phyloP scores from a whole-genome alignment of 495 filamentous ascomycete species.

The Penicillium goetzii region DNA sequence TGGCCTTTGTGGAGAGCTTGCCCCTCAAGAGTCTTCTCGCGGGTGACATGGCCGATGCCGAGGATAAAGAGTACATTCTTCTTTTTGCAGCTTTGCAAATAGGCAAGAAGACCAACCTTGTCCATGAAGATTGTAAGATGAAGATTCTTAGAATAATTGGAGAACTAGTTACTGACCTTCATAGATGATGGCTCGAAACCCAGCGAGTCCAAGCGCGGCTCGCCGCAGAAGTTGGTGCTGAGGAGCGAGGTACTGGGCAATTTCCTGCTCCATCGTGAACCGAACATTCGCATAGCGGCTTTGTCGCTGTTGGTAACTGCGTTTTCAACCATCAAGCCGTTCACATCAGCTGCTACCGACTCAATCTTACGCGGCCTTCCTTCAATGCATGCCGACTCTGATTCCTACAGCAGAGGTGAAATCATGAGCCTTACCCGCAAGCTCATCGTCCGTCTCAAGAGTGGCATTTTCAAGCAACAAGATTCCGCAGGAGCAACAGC shows the following conservation, averaged over 20 bases:
- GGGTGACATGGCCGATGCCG: slow-evolving; percentile 45
- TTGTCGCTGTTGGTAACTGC: slow-evolving; percentile 75
- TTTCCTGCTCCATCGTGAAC: slow-evolving; percentile 65
- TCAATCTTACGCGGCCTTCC: slow-evolving; percentile 64
- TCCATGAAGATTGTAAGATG: slow-evolving; percentile 70
- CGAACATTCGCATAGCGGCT: slow-evolving; percentile 70
- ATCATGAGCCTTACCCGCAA: slow-evolving; percentile 67
- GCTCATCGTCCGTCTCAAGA: slow-evolving; percentile 66
- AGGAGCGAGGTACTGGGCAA: slow-evolving; percentile 47
- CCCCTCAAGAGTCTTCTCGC: slow-evolving; percentile 45
- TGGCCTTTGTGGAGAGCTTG: slow-evolving; percentile 56
- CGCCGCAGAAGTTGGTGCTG: slow-evolving; percentile 35
- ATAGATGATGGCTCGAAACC: slow-evolving; percentile 38
- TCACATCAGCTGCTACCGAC: slow-evolving; percentile 59
- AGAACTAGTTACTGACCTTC: slow-evolving; percentile 20
- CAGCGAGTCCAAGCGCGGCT: slow-evolving; percentile 18
- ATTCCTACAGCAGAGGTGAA: slow-evolving; percentile 80
- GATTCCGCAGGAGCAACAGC: slow-evolving; percentile 20
- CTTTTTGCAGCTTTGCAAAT: slow-evolving; percentile 71
- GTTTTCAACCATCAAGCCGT: slow-evolving; percentile 68
- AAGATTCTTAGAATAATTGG: too few species aligned
- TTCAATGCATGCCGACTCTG: slow-evolving; percentile 77
- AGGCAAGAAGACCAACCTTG: slow-evolving; percentile 76
- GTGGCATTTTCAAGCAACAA: slow-evolving; percentile 37
- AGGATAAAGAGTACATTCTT: slow-evolving; percentile 58